Percentiles rank a stretch among this genome's conserved stretches.
Conservation (phyloP, 2,329 filamentous ascomycete species). For the Epichloe uncinata region DNA sequence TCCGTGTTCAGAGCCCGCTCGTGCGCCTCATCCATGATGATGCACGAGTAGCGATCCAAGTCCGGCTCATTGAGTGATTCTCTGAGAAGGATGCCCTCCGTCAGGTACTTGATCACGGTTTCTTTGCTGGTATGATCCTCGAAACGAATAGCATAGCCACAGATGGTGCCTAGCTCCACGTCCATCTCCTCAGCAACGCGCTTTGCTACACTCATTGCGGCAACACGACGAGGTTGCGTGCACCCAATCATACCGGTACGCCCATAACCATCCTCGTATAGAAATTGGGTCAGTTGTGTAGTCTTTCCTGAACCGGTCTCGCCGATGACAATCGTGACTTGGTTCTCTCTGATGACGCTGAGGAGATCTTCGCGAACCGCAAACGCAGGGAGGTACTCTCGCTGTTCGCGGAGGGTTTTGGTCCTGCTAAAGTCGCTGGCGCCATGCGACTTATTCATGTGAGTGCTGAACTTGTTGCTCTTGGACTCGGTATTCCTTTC, state of each 20-base stretch:
- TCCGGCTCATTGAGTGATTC: conserved; percentile 89
- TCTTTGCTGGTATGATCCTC: conserved; percentile 96
- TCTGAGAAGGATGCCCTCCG: conserved; percentile 84
- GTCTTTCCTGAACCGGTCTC: conserved; percentile 98
- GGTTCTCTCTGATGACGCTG: conserved; percentile 87
- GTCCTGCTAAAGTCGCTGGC: conserved; percentile 87
- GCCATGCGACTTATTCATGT: conserved; percentile 75
- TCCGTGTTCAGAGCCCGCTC: conserved; percentile 94
- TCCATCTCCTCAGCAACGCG: conserved; percentile 99
- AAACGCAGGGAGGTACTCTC: conserved; percentile 84
- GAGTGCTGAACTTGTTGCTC: conserved; percentile 69
- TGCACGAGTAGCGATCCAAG: conserved; percentile 89
- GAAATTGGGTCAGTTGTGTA: conserved; percentile 90
- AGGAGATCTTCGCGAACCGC: conserved; percentile 88
- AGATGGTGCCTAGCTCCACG: conserved; percentile 70
- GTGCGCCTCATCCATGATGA: conserved; percentile 99
- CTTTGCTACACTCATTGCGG: conserved; percentile 97
- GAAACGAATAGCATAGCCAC: conserved; percentile 96
- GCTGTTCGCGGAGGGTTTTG: conserved; percentile 80
- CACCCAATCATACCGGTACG: conserved; percentile 84
- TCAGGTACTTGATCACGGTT: conserved; percentile 98
- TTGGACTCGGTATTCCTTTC: conserved; percentile 34
- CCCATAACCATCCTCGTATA: conserved; percentile 90
- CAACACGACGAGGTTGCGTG: conserved; percentile 90
- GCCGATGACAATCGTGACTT: conserved; percentile 91